These are phyloP conservation scores for Picochlorum sp. DNA, from an alignment of 139 green algal genomes.

Conservation along the genomic window DNA sequence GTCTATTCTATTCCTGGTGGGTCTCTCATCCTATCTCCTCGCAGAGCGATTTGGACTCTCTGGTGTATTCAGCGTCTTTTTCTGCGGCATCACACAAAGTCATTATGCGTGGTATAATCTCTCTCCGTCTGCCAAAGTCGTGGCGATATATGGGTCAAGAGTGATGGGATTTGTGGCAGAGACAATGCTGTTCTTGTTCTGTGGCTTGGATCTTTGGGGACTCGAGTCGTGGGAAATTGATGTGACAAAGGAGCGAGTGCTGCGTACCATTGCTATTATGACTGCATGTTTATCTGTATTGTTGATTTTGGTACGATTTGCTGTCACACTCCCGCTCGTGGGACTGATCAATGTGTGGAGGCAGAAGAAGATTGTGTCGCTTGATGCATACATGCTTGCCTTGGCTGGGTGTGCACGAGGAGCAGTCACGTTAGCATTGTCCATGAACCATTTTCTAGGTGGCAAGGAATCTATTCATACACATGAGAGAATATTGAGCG, in stretches of 20 bases:
- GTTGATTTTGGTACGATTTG: constrained; percentile 2
- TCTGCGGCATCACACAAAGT: constrained; percentile 63
- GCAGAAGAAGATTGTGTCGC: constrained; percentile 1
- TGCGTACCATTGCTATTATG: not conserved
- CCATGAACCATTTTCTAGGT: constrained; percentile 11
- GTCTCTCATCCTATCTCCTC: constrained; percentile 61
- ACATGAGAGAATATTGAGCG: constrained; percentile 1
- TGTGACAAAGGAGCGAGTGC: constrained; percentile 1
- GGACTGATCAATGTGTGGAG: constrained; percentile 3
- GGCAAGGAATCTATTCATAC: not conserved
- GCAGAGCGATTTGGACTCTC: constrained; percentile 52
- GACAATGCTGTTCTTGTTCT: constrained; percentile 62
- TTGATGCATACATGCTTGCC: not conserved
- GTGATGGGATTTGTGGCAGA: constrained; percentile 45
- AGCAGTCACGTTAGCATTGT: constrained; percentile 7
- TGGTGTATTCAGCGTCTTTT: constrained; percentile 76
- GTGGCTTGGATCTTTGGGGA: constrained; percentile 30
- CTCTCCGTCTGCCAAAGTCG: constrained; percentile 34
- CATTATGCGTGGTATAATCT: constrained; percentile 68
- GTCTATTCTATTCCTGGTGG: constrained; percentile 45
- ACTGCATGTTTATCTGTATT: not conserved
- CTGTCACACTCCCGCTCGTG: not conserved
- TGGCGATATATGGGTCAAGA: constrained; percentile 41
- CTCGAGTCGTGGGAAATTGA: constrained; percentile 15
- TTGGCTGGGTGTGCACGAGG: constrained; percentile 7